Percentiles rank a stretch among this genome's conserved stretches.
phyloP scores from a whole-genome alignment of 2,329 filamentous ascomycete species.

The Fusarium pseudograminearum region DNA sequence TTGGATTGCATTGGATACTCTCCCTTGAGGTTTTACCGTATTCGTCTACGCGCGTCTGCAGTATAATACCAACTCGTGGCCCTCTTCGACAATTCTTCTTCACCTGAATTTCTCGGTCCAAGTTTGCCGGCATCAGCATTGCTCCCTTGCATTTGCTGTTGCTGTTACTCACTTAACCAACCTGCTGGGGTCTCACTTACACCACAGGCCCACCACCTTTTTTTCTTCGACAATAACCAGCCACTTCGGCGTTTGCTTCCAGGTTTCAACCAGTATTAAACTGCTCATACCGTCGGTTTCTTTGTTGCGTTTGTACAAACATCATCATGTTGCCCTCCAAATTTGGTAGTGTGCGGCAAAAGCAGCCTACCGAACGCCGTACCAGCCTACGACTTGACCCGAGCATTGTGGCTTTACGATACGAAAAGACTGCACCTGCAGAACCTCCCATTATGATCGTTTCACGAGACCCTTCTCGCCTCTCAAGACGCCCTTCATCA shows the following conservation, averaged over 20 bases:
- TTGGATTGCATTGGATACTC: constrained; percentile 13
- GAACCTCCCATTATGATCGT: constrained; percentile 68
- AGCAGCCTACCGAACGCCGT: constrained; percentile 52
- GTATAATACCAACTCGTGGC: constrained; percentile 20
- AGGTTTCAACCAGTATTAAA: constrained; percentile 10
- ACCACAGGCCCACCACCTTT: constrained; percentile 15
- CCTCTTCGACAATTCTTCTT: constrained; percentile 8
- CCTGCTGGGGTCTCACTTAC: constrained; percentile 34
- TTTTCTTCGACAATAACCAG: constrained; percentile 24
- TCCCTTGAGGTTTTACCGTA: constrained; percentile 27
- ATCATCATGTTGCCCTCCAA: constrained; percentile 55
- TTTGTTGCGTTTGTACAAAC: constrained; percentile 25
- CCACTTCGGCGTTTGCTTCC: constrained; percentile 19
- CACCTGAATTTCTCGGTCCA: constrained; percentile 27
- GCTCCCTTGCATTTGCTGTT: constrained; percentile 39
- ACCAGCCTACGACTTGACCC: constrained; percentile 61
- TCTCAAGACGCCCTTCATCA: constrained; percentile 44
- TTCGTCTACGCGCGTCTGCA: constrained; percentile 16
- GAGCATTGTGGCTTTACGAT: constrained; percentile 66
- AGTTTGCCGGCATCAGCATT: constrained; percentile 28
- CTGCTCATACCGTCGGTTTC: constrained; percentile 17
- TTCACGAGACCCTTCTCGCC: constrained; percentile 57
- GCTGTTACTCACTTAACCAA: constrained; percentile 18
- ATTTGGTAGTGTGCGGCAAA: constrained; percentile 59
- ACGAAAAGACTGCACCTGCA: constrained; percentile 70